A percentile compares a stretch with the other conserved stretches of the same genome.
Evolutionary conservation across 345 rosid genomes (phyloP).

Genomic region (Eucalyptus fibrosa): DNA sequence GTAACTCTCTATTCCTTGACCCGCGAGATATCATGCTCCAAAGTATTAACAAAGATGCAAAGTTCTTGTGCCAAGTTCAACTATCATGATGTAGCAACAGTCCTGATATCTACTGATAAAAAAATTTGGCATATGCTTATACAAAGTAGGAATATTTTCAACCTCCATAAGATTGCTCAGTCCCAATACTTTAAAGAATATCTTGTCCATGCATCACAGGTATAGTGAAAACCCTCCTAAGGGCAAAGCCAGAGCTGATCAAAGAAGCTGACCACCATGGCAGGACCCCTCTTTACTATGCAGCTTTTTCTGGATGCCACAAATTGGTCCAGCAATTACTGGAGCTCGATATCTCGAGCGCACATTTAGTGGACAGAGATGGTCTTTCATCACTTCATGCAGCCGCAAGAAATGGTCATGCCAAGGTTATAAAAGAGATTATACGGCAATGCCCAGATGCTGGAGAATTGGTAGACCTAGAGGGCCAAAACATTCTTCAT

Average conservation of each 20-base stretch:
- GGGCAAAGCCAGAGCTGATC: not conserved
- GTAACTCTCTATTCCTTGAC: not conserved
- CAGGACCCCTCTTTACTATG: not conserved
- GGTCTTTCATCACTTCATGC: not conserved
- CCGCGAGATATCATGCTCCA: not conserved
- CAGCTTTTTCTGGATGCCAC: not conserved
- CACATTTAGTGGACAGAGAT: not conserved
- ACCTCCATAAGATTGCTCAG: no score
- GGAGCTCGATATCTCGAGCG: no score
- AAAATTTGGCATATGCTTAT: not conserved
- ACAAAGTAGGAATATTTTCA: not conserved
- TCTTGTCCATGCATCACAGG: not conserved
- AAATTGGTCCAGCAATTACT: not conserved
- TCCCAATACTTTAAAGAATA: not conserved
- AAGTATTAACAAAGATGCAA: not conserved
- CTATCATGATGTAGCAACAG: not conserved
- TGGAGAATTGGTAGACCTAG: not conserved
- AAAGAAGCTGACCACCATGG: not conserved
- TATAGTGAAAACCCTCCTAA: not conserved
- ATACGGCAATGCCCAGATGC: not conserved
- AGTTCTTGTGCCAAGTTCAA: not conserved
- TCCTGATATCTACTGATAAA: not conserved
- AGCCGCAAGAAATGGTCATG: not conserved
- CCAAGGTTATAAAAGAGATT: not conserved
- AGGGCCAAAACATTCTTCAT: not conserved